These are phyloP conservation scores for Bryoerythrophyllum caledonicum DNA, from an alignment of 225 moss, liverwort and hornwort genomes.

Conservation along the genomic window DNA sequence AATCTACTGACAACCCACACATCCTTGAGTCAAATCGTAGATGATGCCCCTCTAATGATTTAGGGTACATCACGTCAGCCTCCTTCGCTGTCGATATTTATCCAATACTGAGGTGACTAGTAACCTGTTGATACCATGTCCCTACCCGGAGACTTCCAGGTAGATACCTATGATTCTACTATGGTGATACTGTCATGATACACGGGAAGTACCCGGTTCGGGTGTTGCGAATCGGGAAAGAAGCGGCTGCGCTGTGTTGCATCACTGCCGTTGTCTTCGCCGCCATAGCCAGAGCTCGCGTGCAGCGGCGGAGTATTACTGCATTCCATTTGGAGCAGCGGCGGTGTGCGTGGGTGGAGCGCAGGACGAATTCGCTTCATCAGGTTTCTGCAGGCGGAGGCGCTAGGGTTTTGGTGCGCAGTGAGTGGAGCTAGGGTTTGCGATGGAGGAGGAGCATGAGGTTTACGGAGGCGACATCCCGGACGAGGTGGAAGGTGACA, in stretches of 20 bases:
- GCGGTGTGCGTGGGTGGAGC: neutral
- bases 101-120: neutral
- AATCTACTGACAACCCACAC: too few relatives aligned
- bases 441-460: slow-evolving; percentile 93
- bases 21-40: too few relatives aligned
- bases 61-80: too few relatives aligned
- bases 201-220: neutral
- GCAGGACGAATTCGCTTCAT: too few relatives aligned
- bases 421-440: slow-evolving; percentile 4
- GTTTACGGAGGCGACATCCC: slow-evolving; percentile 96
- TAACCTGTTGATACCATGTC: neutral
- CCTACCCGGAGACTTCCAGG: neutral
- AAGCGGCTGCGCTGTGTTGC: neutral
- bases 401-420: too few relatives aligned
- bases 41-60: neutral
- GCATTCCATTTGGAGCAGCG: neutral
- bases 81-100: neutral
- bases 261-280: neutral
- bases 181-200: neutral
- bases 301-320: too few relatives aligned
- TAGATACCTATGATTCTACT: too few relatives aligned
- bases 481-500: slow-evolving; percentile 84
- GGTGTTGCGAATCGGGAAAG: neutral
- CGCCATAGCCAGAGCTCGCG: neutral
- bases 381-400: too few relatives aligned